phyloP scores from a whole-genome alignment of 2,329 filamentous ascomycete genomes.

The Gaeumannomyces sp. region DNA sequence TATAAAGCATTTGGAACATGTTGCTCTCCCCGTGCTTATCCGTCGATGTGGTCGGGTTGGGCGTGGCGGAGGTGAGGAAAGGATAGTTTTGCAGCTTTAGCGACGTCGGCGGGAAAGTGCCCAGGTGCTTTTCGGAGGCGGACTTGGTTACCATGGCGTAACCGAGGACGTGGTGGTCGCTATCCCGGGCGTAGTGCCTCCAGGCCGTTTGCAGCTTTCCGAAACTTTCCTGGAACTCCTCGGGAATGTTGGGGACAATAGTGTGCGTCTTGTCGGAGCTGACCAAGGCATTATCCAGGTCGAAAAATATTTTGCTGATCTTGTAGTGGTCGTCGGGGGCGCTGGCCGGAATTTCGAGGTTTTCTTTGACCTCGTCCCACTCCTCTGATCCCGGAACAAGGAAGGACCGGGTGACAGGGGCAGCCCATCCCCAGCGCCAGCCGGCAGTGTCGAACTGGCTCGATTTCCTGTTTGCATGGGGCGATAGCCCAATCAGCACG shows the following conservation, averaged over 20 bases:
- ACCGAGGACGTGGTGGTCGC: neutral
- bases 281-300: neutral
- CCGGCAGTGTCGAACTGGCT: neutral
- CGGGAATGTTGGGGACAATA: neutral
- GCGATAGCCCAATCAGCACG: too few relatives aligned
- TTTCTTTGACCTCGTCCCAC: neutral
- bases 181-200: too few relatives aligned
- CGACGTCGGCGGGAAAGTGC: neutral
- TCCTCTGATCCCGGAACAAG: neutral
- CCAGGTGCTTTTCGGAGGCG: neutral
- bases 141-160: neutral
- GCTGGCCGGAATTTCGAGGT: neutral
- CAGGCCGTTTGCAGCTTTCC: neutral
- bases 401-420: neutral
- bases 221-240: neutral
- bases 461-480: neutral
- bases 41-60: neutral
- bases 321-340: neutral
- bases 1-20: neutral
- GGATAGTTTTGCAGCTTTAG: neutral
- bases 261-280: neutral
- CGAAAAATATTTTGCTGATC: neutral
- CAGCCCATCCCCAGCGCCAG: neutral
- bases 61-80: neutral
- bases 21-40: neutral